Base-by-base conservation (phyloP, 768 basidiomycete genomes). In the Leccinum longicurvipes region DNA sequence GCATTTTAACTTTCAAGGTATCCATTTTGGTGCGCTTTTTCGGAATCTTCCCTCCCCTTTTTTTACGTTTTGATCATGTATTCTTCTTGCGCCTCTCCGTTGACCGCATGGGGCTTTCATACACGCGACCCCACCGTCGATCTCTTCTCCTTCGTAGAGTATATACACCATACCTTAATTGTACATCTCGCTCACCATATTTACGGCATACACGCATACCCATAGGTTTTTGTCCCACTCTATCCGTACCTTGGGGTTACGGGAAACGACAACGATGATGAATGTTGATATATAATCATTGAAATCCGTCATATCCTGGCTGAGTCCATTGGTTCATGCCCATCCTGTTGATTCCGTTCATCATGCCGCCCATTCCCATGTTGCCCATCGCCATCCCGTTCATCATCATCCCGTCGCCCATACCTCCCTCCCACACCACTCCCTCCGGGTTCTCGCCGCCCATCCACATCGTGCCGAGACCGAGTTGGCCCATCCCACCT, bases 401-500 rank as follows among this genome's bases (percentile, higher is more conserved):
- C 62, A 74, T 77, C 65, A 77, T 75, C 64, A 82, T 81, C 9
- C 75, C 77, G 5, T 75, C 72, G 24, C 69, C 68, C 69, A 75
- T 72, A 0, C 71, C 72, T 9, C 68, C 72, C 17, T 73, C 74
- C 71, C 73, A 73, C 55, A 78, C 73, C 19, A 64, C 69, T 1
- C 70, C 65, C 47, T 72, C 72, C 1, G 66, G 62, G 19, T 66
- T 62, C 1, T 67, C 71, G 1, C 63, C 66, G 0, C 72, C 70
- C 67, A 76, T 70, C 72, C 74, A 76, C 56, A 75, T 73, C 9
- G 64, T 31, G 1, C 62, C 63, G 23, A 59, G 50, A 21, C 57
- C 63, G 44, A 63, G 31, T 41, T 66, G 72, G 32, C 63, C 66
- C 63, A 67, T 62, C 2, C 48, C 23, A 3, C 56, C 63, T 28